Percentiles rank a stretch among this genome's conserved stretches.
Evolutionary conservation across 1,284 basidiomycete species (phyloP).

Genomic region (Fomitopsis schrenkii): DNA sequence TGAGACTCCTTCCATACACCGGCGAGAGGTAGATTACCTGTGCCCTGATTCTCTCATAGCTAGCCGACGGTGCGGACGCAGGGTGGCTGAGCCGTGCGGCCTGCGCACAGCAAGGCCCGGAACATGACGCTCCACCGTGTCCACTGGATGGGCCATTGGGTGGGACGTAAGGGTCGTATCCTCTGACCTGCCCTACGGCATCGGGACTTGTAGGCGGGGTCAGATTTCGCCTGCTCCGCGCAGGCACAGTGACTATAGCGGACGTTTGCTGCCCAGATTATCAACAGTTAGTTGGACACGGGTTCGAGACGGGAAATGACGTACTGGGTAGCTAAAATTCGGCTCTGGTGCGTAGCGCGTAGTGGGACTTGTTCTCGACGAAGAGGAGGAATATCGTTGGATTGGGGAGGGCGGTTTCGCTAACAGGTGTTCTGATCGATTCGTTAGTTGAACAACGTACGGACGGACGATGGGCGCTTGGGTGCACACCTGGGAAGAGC

Average conservation of each 20-base stretch:
- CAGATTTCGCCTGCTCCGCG: neutral
- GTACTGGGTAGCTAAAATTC: slow-evolving; percentile 1
- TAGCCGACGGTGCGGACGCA: neutral
- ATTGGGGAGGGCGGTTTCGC: slow-evolving; percentile 7
- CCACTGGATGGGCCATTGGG: neutral
- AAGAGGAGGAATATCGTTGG: slow-evolving; percentile 6
- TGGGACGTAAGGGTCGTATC: neutral
- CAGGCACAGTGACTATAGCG: neutral
- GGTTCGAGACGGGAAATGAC: neutral
- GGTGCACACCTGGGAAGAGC: slow-evolving; percentile 21
- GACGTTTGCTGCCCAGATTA: neutral
- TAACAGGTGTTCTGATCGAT: slow-evolving; percentile 18
- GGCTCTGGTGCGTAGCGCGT: neutral
- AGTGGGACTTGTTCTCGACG: slow-evolving; percentile 9
- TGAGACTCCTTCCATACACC: neutral
- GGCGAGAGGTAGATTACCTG: neutral
- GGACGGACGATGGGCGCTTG: neutral
- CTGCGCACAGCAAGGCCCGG: neutral
- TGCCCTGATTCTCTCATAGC: neutral
- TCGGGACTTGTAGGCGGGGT: neutral
- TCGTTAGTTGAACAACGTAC: neutral
- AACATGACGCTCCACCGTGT: neutral
- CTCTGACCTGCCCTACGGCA: neutral
- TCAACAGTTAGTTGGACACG: neutral
- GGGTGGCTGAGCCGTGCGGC: neutral